phyloP scores from a whole-genome alignment of 73 alveolate genomes.

The Paramecium tetraurelia region DNA sequence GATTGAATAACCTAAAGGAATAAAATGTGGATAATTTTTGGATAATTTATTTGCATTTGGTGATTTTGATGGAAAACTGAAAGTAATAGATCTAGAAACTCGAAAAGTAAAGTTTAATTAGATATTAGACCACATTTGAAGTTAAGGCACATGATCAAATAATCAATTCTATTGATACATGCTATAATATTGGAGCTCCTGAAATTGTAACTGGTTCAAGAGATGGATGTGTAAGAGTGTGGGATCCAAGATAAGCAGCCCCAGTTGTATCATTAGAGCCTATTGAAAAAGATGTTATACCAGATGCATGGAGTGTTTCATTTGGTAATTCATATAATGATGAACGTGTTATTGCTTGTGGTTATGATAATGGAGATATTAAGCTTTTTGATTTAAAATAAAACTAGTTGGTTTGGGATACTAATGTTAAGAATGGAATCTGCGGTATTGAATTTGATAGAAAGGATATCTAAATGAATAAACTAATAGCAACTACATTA shows the following conservation, averaged over 20 bases:
- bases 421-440: conserved; percentile 96
- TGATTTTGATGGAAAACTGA: conserved; percentile 95
- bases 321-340: conserved; percentile 88
- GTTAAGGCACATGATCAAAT: conserved; percentile 97
- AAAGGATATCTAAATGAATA: conserved; percentile 95
- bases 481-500: conserved; percentile 90
- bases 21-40: conserved; percentile 79
- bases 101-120: conserved; percentile 62
- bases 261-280: conserved; percentile 99
- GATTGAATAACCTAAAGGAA: conserved; percentile 87
- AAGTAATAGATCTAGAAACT: conserved; percentile 88
- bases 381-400: conserved; percentile 97
- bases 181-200: conserved; percentile 95
- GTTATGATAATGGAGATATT: conserved; percentile 99
- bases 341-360: conserved; percentile 91
- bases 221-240: conserved; percentile 97
- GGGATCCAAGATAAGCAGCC: conserved; percentile 98
- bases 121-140: conserved; percentile 52
- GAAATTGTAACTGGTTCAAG: conserved; percentile 99
- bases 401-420: conserved; percentile 95
- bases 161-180: conserved; percentile 95
- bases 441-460: conserved; percentile 98
- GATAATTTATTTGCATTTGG: conserved; percentile 94
- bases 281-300: conserved; percentile 89
- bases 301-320: conserved; percentile 99